These are phyloP conservation scores for Saturnispora kantuleensis DNA, from an alignment of 805 yeast genomes.

Conservation along the genomic window DNA sequence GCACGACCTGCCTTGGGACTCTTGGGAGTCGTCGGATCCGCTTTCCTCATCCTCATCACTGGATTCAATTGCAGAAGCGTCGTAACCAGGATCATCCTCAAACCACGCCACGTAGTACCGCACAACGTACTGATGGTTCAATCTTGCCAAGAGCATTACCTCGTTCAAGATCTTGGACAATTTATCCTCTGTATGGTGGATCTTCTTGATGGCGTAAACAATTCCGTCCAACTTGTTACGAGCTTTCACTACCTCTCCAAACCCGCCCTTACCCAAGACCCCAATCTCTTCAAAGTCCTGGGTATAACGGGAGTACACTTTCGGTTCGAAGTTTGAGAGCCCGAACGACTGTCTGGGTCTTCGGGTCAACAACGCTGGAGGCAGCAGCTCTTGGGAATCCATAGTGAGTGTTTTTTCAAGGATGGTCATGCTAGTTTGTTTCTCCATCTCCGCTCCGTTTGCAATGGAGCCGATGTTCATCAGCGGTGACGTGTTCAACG, in stretches of 20 bases:
- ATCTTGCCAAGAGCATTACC: constrained; percentile 81
- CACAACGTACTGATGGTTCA: constrained; percentile 93
- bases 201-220: constrained; percentile 88
- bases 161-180: constrained; percentile 78
- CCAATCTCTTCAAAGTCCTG: constrained; percentile 95
- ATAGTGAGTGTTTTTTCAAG: no score
- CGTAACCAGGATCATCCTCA: constrained; percentile 48
- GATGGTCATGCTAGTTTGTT: no score
- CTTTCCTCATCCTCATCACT: constrained; percentile 18
- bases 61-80: constrained; percentile 21
- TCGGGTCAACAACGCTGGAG: not conserved
- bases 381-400: no score
- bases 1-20: constrained; percentile 14
- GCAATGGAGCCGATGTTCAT: constrained; percentile 6
- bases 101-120: constrained; percentile 97
- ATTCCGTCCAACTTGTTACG: constrained; percentile 90
- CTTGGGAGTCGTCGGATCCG: constrained; percentile 13
- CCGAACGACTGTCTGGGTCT: constrained; percentile 25
- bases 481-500: constrained; percentile 32
- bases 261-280: constrained; percentile 86
- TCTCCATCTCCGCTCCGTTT: not conserved
- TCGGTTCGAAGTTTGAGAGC: constrained; percentile 13
- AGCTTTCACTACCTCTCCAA: constrained; percentile 97
- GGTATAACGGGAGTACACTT: constrained; percentile 59
- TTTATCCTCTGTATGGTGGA: constrained; percentile 71